Percentiles rank a stretch among this genome's conserved stretches.
Conservation (phyloP, 164 flowering plant species). For the Aristolochia fimbriata region DNA sequence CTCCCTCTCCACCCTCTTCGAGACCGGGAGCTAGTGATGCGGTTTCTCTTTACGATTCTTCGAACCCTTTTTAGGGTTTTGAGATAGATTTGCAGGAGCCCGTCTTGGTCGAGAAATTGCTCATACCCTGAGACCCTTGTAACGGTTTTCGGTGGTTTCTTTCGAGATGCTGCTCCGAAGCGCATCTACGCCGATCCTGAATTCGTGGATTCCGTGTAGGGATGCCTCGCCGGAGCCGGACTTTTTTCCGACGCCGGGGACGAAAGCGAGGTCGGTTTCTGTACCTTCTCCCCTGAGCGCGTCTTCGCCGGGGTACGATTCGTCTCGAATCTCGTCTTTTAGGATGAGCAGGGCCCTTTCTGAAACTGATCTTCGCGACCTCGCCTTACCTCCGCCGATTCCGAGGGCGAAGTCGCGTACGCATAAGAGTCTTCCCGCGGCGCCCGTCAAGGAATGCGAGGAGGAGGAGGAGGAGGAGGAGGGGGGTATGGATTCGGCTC, state of each 20-base stretch:
- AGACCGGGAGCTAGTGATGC: no score
- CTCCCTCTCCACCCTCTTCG: no score
- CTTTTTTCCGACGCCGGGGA: neutral
- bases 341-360: slow-evolving; percentile 32
- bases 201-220: slow-evolving; percentile 20
- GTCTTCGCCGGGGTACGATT: neutral
- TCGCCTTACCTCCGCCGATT: neutral
- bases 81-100: no score
- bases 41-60: no score
- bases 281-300: neutral
- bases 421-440: neutral
- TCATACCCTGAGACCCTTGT: no score
- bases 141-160: neutral
- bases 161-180: slow-evolving; percentile 20
- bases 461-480: slow-evolving; percentile 14
- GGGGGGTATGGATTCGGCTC: slow-evolving; percentile 3
- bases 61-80: no score
- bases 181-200: slow-evolving; percentile 18
- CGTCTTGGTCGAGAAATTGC: no score
- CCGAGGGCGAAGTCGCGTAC: slow-evolving; percentile 15
- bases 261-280: neutral
- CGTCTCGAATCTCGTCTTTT: slow-evolving; percentile 10
- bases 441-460: slow-evolving; percentile 15
- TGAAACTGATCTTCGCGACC: slow-evolving; percentile 31
- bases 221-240: slow-evolving; percentile 7